Base-by-base conservation (phyloP, 106 monocot genomes). In the Dendrobium officinale region DNA sequence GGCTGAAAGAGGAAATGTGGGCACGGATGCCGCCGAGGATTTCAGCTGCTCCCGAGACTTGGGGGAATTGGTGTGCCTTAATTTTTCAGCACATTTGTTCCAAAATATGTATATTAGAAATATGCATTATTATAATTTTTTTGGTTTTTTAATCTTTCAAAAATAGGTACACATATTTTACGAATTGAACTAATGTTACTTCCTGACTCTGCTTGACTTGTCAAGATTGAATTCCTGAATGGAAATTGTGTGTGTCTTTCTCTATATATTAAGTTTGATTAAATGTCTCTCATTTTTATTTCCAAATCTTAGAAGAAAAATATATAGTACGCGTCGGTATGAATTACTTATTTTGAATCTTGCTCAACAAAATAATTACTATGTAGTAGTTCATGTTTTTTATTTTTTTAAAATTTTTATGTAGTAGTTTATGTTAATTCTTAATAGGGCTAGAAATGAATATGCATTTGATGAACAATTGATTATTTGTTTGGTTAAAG, bases 31-130 rank as follows among this genome's bases (percentile, higher is more conserved):
- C 96, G 55, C 43, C 80, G 61, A 84, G 44, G 33, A 61, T 90
- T 24, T 80, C 85, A 20, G 86, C 88, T 20, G 84, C 93, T 6
- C 89, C 89, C 16, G 93, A 96, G 67, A 81, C 55, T 2, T 93
- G 91, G 93, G 96, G 96, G 3, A 80, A 84, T 18, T 95, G 95
- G 95, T 95, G 55, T 78, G 43, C 67, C 41, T 31, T 55, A 56
- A 81, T 49, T 55, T 77, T 2, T 54, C 4, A 16, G 29, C 33
- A 16, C 37, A 15, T 37, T 66, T 24, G 64, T 24, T 66, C 2
- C 7, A 9, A 66, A 66, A 66, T 51, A 13, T 51, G 15, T 15
- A 51, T 10, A 13, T 51, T 51, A 51, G 10, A 51, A 51, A 13
- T 51, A 15, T 13, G 51, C 3, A 11, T 51, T 51, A 51, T 51